phyloP scores from a whole-genome alignment of 257 asterid species.

The Primulina huaijiensis region DNA sequence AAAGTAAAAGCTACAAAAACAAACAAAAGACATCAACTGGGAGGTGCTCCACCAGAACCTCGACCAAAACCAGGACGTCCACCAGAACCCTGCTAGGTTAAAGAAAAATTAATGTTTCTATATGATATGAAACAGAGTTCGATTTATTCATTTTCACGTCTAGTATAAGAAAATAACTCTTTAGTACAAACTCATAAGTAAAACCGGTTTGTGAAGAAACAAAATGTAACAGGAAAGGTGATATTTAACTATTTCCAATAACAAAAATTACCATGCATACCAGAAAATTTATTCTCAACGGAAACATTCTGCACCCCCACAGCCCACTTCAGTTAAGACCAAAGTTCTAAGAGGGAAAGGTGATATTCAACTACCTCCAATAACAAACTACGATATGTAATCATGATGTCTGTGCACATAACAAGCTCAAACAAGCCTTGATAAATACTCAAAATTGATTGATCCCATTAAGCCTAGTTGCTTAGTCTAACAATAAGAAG shows the following conservation, averaged over 20 bases:
- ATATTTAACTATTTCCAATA: too few relatives aligned
- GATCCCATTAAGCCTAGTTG: background rate
- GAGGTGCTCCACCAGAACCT: conserved; percentile 51
- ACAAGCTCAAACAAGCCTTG: background rate
- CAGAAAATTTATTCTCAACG: background rate
- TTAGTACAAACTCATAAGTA: background rate
- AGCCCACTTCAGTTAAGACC: background rate
- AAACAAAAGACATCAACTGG: conserved; percentile 32
- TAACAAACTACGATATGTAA: too few relatives aligned
- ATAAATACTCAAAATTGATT: too few relatives aligned
- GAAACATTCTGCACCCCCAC: background rate
- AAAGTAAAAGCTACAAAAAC: conserved; percentile 1
- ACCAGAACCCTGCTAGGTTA: conserved; percentile 38
- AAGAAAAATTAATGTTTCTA: background rate
- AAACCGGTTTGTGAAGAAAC: too few relatives aligned
- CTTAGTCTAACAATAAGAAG: background rate
- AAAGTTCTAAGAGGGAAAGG: background rate
- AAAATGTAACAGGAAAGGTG: background rate
- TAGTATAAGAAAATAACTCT: background rate
- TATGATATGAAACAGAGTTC: too few relatives aligned
- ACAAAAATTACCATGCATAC: background rate
- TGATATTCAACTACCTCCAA: background rate
- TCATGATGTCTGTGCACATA: background rate
- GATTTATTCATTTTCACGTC: background rate
- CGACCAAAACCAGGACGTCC: conserved; percentile 52